phyloP scores from a whole-genome alignment of 192 early-diverging fungal species.

The Umbelopsis ramanniana region DNA sequence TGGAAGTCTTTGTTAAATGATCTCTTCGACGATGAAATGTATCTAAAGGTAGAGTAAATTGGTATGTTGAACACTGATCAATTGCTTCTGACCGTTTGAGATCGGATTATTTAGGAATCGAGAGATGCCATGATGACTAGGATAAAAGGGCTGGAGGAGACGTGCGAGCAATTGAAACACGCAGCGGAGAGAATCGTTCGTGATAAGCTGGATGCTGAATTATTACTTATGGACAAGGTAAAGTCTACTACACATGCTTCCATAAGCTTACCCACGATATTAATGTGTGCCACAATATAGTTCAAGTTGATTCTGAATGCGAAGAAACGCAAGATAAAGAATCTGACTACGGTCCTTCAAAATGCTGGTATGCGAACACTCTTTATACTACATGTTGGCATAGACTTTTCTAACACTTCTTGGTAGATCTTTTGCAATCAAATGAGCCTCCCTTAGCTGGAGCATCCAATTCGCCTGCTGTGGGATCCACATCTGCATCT shows the following conservation, averaged over 20 bases:
- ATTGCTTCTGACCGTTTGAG: not conserved
- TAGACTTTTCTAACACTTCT: not conserved
- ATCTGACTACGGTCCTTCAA: constrained; percentile 2
- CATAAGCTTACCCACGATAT: not conserved
- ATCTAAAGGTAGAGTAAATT: not conserved
- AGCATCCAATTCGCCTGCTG: not conserved
- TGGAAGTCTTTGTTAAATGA: not conserved
- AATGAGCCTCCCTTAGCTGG: not conserved
- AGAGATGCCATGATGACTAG: constrained; percentile 3
- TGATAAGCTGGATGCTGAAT: constrained; percentile 9
- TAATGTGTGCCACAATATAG: not conserved
- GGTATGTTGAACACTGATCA: no score
- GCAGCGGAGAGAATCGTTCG: not conserved
- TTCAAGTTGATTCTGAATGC: constrained; percentile 25
- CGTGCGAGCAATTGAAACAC: not conserved
- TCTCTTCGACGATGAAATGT: constrained; percentile 1
- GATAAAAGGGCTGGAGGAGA: constrained; percentile 13
- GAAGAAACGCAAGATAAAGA: constrained; percentile 26
- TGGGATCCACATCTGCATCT: not conserved
- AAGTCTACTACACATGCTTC: not conserved
- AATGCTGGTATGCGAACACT: constrained; percentile 12
- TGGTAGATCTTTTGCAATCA: not conserved
- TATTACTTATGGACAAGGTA: constrained; percentile 12
- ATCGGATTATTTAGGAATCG: not conserved
- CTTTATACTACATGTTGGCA: not conserved